phyloP scores from a whole-genome alignment of 768 basidiomycete species.

The Porphyrellus cyaneotinctus region DNA sequence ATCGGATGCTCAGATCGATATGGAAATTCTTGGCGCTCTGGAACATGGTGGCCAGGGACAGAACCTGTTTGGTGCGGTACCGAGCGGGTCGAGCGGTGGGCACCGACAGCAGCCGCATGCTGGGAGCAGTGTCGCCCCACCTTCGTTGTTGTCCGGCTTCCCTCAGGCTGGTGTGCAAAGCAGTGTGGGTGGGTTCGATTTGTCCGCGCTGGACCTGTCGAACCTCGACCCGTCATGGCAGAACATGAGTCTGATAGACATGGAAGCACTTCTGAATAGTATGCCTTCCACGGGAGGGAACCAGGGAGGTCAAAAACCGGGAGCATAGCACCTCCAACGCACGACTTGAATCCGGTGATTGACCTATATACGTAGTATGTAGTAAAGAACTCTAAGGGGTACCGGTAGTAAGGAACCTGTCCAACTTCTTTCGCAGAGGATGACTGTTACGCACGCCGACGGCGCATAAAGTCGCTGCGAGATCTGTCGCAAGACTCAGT shows the following conservation, averaged over 20 bases:
- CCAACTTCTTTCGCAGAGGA: slow-evolving; percentile 63
- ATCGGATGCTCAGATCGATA: slow-evolving; percentile 26
- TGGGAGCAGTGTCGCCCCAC: slow-evolving; percentile 30
- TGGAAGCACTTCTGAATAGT: slow-evolving; percentile 48
- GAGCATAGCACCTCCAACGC: slow-evolving; percentile 6
- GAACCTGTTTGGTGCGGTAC: slow-evolving; percentile 24
- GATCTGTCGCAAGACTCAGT: slow-evolving; percentile 42
- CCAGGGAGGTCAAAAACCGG: slow-evolving; percentile 24
- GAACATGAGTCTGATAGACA: slow-evolving; percentile 48
- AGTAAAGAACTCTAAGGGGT: not conserved
- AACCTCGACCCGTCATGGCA: slow-evolving; percentile 39
- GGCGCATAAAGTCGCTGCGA: slow-evolving; percentile 47
- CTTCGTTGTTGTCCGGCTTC: slow-evolving; percentile 44
- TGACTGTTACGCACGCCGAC: slow-evolving; percentile 61
- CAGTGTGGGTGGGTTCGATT: slow-evolving; percentile 40
- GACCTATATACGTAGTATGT: not conserved
- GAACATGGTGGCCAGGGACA: slow-evolving; percentile 15
- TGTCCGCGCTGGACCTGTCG: slow-evolving; percentile 45
- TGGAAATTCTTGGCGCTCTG: slow-evolving; percentile 36
- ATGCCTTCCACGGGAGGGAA: slow-evolving; percentile 33
- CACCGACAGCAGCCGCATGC: slow-evolving; percentile 10
- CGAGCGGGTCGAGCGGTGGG: slow-evolving; percentile 23
- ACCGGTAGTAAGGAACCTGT: slow-evolving; percentile 43
- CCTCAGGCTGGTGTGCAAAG: slow-evolving; percentile 18
- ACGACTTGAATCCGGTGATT: not conserved